Evolutionary conservation across 2,329 filamentous ascomycete species (phyloP).

Genomic region (Diaporthe citriasiana): DNA sequence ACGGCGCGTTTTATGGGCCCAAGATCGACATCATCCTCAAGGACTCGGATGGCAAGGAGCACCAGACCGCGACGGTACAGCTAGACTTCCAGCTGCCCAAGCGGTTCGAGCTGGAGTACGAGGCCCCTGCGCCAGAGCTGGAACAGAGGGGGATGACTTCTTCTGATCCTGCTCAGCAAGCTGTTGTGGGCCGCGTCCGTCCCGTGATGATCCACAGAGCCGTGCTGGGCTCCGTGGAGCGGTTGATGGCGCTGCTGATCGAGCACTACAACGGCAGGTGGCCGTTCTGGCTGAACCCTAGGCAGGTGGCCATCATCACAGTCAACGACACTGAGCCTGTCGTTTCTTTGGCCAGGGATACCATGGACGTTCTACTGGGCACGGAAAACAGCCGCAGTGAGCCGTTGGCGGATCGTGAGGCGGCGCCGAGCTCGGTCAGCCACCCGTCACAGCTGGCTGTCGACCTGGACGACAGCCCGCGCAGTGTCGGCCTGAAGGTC

Average conservation of each 20-base stretch:
- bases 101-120: conserved; percentile 83
- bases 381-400: conserved; percentile 50
- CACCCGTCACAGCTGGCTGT: conserved; percentile 75
- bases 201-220: conserved; percentile 90
- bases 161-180: conserved; percentile 61
- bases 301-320: conserved; percentile 81
- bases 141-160: conserved; percentile 68
- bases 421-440: conserved; percentile 55
- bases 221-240: conserved; percentile 86
- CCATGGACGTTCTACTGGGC: conserved; percentile 66
- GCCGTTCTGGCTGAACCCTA: conserved; percentile 91
- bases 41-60: conserved; percentile 86
- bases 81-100: conserved; percentile 91
- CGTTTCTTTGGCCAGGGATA: conserved; percentile 62
- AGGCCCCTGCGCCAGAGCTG: conserved; percentile 75
- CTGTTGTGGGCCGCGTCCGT: conserved; percentile 70
- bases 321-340: conserved; percentile 74
- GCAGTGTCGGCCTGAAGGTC: conserved; percentile 77
- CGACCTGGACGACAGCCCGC: conserved; percentile 76
- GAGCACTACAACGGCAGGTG: conserved; percentile 85
- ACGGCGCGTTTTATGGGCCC: conserved; percentile 91
- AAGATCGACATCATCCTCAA: conserved; percentile 90
- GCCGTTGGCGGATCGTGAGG: conserved; percentile 50
- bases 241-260: conserved; percentile 87
- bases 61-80: conserved; percentile 91